Evolutionary conservation across 768 basidiomycete species (phyloP), one percentile per base, ranked within the genome.

Genomic region (Harrya chromipes): DNA sequence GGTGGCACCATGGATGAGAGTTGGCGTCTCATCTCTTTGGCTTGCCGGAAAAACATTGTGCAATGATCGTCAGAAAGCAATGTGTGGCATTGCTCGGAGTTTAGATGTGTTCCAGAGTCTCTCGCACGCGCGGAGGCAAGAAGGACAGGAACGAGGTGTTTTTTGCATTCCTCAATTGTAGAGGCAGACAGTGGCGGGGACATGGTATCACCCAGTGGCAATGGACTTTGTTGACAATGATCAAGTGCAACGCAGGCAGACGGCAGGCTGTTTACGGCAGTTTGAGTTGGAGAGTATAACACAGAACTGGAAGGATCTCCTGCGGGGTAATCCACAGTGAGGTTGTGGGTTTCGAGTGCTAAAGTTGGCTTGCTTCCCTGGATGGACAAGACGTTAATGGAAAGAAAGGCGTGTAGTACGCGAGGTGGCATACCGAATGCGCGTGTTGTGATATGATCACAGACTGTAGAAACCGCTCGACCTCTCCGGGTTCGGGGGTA

Each of bases 31-130:
- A 61, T 69, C 23, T 67, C 52, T 23, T 57, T 59, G 27, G 66
- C 58, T 38, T 57, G 44, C 35, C 46, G 47, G 17, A 69, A 31
- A 10, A 67, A 53, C 14, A 16, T 11, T 31, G 11, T 44, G 53
- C 66, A 67, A 20, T 35, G 51, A 50, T 64, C 58, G 24, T 69
- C 67, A 21, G 66, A 61, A 37, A 67, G 62, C 46, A 68, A 47
- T 26, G n/a, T 41, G 37, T 43, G 47, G 31, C 58, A 68, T 47
- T 58, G 54, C 45, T 56, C 53, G 38, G 46, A n/a, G 17, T 57
- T 54, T 46, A 54, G 38, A 45, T 16, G 31, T 23, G 24, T 54
- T n/a, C 16, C 46, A 39, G 58, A 19, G 35, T 53, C 54, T 52
- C 46, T 62, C 49, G 52, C 48, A 29, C 47, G 53, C 11, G 52